Conservation (phyloP, 2,329 filamentous ascomycete genomes). For the Dactylellina drechsleri region DNA sequence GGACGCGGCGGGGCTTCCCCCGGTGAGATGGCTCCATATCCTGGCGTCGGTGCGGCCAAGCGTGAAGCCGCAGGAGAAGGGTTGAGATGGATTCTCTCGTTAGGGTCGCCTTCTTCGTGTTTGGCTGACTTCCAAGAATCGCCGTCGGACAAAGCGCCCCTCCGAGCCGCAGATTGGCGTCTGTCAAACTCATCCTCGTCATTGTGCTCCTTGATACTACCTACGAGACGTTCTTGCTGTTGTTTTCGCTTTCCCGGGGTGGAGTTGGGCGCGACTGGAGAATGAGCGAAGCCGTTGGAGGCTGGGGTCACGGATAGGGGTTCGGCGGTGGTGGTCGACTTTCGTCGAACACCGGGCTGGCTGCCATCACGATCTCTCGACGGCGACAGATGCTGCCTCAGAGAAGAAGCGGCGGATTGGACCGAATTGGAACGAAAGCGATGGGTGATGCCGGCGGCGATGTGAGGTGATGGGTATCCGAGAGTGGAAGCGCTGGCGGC, state of each 20-base stretch:
- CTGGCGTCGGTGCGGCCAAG: conserved; percentile 4
- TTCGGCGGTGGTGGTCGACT: conserved; percentile 12
- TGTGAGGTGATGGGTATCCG: conserved; percentile 30
- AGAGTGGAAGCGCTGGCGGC: conserved; percentile 64
- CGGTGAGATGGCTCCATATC: conserved; percentile 37
- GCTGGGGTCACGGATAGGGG: background rate
- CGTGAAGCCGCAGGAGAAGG: conserved; percentile 13
- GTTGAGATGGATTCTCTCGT: conserved; percentile 40
- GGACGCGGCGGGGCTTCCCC: conserved; percentile 16
- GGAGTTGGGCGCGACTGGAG: conserved; percentile 3
- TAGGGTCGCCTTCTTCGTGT: conserved; percentile 27
- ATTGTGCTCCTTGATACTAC: conserved; percentile 37
- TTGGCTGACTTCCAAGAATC: conserved; percentile 22
- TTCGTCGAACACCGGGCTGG: background rate
- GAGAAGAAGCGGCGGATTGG: conserved; percentile 27
- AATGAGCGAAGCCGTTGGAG: conserved; percentile 12
- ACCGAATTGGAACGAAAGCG: conserved; percentile 31
- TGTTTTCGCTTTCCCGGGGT: conserved; percentile 35
- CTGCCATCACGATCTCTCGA: conserved; percentile 9
- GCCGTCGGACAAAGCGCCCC: background rate
- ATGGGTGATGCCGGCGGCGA: conserved; percentile 34
- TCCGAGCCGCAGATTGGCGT: background rate
- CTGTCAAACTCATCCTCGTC: conserved; percentile 39
- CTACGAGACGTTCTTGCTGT: conserved; percentile 7
- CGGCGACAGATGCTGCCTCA: conserved; percentile 46